A percentile compares a stretch with the other conserved stretches of the same genome.
Conservation (phyloP, 139 green algal species). For the Asterochloris erici region DNA sequence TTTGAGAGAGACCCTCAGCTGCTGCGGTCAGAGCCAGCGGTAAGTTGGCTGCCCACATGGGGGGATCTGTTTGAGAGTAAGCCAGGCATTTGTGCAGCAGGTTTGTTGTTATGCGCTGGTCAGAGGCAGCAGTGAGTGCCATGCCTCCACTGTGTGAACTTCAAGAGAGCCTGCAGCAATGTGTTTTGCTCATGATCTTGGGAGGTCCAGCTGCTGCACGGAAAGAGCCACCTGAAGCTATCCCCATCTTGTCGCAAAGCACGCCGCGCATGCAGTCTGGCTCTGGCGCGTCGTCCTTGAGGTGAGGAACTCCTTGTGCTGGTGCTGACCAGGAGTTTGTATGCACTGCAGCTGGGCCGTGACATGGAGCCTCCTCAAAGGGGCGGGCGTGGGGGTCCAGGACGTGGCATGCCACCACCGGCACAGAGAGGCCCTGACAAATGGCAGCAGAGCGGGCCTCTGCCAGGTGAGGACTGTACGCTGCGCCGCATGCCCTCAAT, state of each 20-base stretch:
- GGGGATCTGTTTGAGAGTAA: too few relatives aligned
- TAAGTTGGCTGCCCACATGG: neutral
- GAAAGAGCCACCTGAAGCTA: too few relatives aligned
- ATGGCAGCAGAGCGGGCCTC: conserved; percentile 8
- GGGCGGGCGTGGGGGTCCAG: too few relatives aligned
- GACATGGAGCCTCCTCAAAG: neutral
- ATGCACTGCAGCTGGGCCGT: neutral
- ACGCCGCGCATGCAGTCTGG: too few relatives aligned
- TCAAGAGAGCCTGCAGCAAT: neutral
- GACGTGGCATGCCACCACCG: neutral
- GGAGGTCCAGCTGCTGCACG: too few relatives aligned
- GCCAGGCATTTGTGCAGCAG: neutral
- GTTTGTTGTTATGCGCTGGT: neutral
- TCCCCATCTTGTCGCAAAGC: too few relatives aligned
- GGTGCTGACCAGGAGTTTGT: neutral
- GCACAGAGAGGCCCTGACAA: neutral
- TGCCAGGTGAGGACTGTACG: neutral
- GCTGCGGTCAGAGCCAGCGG: neutral
- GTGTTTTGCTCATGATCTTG: neutral
- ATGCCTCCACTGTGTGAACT: neutral
- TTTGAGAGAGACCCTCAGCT: neutral
- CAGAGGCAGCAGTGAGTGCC: neutral
- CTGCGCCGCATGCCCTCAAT: neutral
- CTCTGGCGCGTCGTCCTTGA: too few relatives aligned
- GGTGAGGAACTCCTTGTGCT: neutral